phyloP scores from a whole-genome alignment of 2,329 filamentous ascomycete genomes.

The Beauveria brongniartii region DNA sequence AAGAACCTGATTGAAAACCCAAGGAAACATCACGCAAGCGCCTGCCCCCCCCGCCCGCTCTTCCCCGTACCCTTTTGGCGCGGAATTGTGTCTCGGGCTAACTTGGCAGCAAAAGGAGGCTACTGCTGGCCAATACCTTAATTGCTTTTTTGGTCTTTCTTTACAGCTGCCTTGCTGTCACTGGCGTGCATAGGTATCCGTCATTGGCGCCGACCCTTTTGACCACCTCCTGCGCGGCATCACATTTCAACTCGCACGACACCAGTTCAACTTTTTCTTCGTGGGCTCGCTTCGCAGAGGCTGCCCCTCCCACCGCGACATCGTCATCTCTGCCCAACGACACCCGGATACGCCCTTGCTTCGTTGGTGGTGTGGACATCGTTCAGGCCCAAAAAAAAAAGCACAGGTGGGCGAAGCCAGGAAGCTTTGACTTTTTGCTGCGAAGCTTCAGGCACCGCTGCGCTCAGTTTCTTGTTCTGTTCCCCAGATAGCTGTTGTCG shows the following conservation, averaged over 20 bases:
- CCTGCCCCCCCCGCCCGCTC: background rate
- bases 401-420: background rate
- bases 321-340: background rate
- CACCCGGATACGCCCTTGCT: background rate
- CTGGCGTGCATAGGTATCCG: conserved; percentile 5
- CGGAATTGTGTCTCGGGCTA: background rate
- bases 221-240: background rate
- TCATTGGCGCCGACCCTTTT: background rate
- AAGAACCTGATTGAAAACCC: too few relatives aligned
- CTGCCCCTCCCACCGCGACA: background rate
- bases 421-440: background rate
- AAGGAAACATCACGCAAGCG: too few relatives aligned
- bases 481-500: background rate
- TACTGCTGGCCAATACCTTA: background rate
- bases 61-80: background rate
- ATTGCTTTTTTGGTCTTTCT: background rate
- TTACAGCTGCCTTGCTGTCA: background rate
- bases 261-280: background rate
- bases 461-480: background rate
- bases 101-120: background rate
- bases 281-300: background rate
- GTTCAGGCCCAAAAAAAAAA: background rate
- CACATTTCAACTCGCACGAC: background rate
- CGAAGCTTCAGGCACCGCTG: background rate
- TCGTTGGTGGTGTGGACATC: conserved; percentile 9